Base-by-base conservation (phyloP, 2,329 filamentous ascomycete species). In the Epichloe amarillans region DNA sequence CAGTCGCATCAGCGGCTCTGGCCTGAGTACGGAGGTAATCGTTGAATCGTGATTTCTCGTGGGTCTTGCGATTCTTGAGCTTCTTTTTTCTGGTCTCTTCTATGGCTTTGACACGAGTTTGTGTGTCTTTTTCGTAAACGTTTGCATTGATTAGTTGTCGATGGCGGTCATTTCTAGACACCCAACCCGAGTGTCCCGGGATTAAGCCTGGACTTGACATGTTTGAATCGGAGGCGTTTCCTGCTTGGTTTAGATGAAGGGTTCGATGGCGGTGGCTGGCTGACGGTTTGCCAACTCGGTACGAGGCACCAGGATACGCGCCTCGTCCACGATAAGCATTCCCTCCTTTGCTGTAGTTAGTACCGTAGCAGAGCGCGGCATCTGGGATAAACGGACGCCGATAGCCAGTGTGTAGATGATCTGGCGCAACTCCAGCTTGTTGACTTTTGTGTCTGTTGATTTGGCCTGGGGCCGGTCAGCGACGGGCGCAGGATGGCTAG, bases 111-210 rank as follows among this genome's bases (percentile, higher is more conserved):
- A 78, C 71, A 43, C 86, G 79, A 33, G 77, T 77, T 61, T 86
- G 79, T 11, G 76, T 74, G 53, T 88, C 82, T 63, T 87, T 84
- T 55, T 89, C 82, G 63, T 84, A 93, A 1, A 91, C 78, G 15
- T 80, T 79, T 19, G 83, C 79, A 62, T 91, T 94, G 66, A 94
- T 93, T 40, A 94, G 71, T 64, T 94, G 87, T 62, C 86, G 78
- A 62, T 90, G 86, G 47, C 84, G 83, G 63, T 86, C 86, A 47
- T 74, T 83, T 62, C 83, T 86, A 5, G 82, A 78, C 41, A 93
- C 77, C 80, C 84, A 91, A 3, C 61, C 35, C 61, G 53, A 8
- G 55, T 58, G 30, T 54, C 58, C 50, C 38, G 51, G 41, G 6
- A 58, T 55, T 17, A 79, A 66, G 23, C 59, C 59, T 23, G 57